phyloP scores from a whole-genome alignment of 495 filamentous ascomycete genomes.

The Friedmanniomyces simplex region DNA sequence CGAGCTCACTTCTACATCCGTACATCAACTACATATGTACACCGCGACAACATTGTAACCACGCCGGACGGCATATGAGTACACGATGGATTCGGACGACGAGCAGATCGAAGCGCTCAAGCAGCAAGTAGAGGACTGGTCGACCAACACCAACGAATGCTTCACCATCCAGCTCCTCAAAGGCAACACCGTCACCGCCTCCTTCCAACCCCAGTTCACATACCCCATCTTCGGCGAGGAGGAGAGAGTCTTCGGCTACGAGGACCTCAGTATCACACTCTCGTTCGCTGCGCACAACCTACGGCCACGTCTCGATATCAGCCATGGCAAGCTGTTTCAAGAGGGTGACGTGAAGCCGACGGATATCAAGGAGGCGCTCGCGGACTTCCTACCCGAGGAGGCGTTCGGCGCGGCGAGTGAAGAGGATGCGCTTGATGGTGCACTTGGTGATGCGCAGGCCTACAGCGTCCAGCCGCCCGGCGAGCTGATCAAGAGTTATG shows the following conservation, averaged over 20 bases:
- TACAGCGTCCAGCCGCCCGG: conserved; percentile 47
- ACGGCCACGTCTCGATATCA: conserved; percentile 60
- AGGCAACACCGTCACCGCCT: conserved; percentile 19
- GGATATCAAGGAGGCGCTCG: conserved; percentile 55
- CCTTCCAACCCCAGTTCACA: conserved; percentile 78
- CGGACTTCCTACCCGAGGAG: conserved; percentile 51
- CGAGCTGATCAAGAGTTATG: conserved; percentile 43
- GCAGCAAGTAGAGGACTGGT: conserved; percentile 21
- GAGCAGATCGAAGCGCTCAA: conserved; percentile 13
- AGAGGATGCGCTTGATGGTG: neutral
- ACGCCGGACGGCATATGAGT: too few species aligned
- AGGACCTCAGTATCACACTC: conserved; percentile 62
- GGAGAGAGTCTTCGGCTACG: conserved; percentile 85
- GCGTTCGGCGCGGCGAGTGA: conserved; percentile 36
- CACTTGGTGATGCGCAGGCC: conserved; percentile 7
- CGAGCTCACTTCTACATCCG: neutral
- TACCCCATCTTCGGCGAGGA: conserved; percentile 88
- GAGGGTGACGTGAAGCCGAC: conserved; percentile 56
- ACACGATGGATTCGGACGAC: conserved; percentile 6
- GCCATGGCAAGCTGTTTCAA: conserved; percentile 63
- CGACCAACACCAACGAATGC: conserved; percentile 26
- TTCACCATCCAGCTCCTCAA: conserved; percentile 25
- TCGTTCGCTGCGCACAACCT: conserved; percentile 74
- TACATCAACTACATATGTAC: neutral
- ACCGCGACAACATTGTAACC: too few species aligned